Evolutionary conservation across 257 asterid species (phyloP).

Genomic region (Avicennia marina): DNA sequence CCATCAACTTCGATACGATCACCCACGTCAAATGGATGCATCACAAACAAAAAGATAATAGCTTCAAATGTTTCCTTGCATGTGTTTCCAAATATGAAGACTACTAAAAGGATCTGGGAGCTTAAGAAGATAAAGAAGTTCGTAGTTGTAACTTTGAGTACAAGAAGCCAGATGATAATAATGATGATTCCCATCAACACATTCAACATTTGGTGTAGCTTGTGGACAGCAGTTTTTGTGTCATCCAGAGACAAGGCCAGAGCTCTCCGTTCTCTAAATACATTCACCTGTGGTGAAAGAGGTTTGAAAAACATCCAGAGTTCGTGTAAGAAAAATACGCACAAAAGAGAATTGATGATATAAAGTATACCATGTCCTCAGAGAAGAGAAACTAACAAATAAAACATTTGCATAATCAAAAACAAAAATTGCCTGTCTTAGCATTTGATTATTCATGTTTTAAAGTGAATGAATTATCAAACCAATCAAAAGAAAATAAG

Average conservation of each 20-base stretch:
- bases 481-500: no score
- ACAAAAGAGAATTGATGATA: no score
- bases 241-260: constrained; percentile 89
- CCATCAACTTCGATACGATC: constrained; percentile 90
- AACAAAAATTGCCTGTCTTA: no score
- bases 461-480: no score
- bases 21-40: constrained; percentile 97
- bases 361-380: no score
- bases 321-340: no score
- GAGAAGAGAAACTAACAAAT: no score
- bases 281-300: constrained; percentile 53
- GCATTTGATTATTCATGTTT: no score
- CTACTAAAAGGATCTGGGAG: constrained; percentile 82
- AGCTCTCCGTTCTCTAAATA: constrained; percentile 83
- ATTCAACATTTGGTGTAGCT: constrained; percentile 80
- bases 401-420: no score
- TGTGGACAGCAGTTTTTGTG: constrained; percentile 92
- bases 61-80: constrained; percentile 94
- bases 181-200: constrained; percentile 50
- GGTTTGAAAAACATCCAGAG: no score
- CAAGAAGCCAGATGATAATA: constrained; percentile 64
- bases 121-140: constrained; percentile 75
- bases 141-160: constrained; percentile 75
- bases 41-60: constrained; percentile 81
- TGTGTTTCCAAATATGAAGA: constrained; percentile 89